Evolutionary conservation across 2,329 filamentous ascomycete genomes (phyloP), one percentile per base, ranked within the genome.

Genomic region (Exserohilum turcica): DNA sequence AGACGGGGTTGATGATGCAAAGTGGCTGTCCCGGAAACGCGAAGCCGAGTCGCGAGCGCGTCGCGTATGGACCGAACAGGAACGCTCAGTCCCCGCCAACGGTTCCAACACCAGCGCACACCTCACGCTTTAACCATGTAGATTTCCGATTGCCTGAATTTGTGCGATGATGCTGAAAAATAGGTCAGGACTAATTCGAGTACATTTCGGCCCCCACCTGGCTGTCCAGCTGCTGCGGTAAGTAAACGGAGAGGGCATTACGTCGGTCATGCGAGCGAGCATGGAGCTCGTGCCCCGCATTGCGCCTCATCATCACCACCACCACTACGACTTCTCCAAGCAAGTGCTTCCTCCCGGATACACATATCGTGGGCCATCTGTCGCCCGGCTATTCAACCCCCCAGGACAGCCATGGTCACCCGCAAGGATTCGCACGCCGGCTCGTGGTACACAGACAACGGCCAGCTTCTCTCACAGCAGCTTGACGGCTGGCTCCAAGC

Each of bases 381-480:
- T 7, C 21, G 21, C 21, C 7, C 21, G 7, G 21, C 21, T 24
- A 24, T 24, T 7, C 21, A 24, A 24, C 4, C 4, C 21, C 24
- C 15, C 8, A 8, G 15, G 9, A 5, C 24, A 29, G 15, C 38
- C 38, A 78, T 72, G 74, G 65, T 65, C 40, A 63, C 73, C 45
- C 78, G 87, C 67, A 73, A 79, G 60, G 87, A 91, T 16, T 85
- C 82, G 50, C 94, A 97, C 73, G 92, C 93, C 18, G 90, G 90
- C 33, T 88, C 86, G 15, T 99, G 94, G 94, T 99, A 99, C 73
- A 81, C 86, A 6, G 81, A 81, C 43, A 80, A 86, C 54, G 77
- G 82, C 5, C 70, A 73, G 2, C 74, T 76, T n/a, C 84, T 97
- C 44, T 83, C 83, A 3, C 66, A 71, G 6, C 82, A 96, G 76